phyloP scores from a whole-genome alignment of 257 asterid species.

The Przewalskia tangutica region DNA sequence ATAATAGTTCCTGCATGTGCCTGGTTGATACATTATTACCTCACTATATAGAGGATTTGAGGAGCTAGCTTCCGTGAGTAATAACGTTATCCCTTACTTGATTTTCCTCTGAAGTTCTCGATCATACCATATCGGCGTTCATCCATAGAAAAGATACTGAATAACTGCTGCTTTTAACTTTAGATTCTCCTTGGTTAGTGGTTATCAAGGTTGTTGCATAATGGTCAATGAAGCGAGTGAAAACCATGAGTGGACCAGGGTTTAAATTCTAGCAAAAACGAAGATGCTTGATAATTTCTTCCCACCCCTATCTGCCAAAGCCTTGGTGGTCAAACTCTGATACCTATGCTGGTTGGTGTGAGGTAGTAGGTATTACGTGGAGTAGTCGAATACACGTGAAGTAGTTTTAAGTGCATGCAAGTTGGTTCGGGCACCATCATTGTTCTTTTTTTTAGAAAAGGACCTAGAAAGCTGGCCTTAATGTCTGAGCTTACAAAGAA shows the following conservation, averaged over 20 bases:
- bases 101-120: neutral
- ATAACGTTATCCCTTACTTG: neutral
- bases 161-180: neutral
- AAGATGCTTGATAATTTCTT: neutral
- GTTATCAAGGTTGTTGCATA: neutral
- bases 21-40: neutral
- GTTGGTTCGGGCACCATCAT: neutral
- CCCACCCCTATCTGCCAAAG: neutral
- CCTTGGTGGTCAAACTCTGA: neutral
- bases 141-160: neutral
- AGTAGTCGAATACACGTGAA: neutral
- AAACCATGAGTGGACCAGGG: neutral
- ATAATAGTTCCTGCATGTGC: neutral
- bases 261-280: neutral
- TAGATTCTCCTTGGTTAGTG: neutral
- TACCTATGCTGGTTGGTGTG: neutral
- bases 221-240: neutral
- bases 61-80: neutral
- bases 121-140: neutral
- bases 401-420: neutral
- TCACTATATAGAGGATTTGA: neutral
- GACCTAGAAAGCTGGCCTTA: neutral
- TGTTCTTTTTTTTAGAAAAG: too few relatives aligned
- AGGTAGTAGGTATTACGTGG: neutral
- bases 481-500: neutral